These are phyloP conservation scores for Pistacia atlantica DNA, from an alignment of 345 rosid species.

Conservation along the genomic window DNA sequence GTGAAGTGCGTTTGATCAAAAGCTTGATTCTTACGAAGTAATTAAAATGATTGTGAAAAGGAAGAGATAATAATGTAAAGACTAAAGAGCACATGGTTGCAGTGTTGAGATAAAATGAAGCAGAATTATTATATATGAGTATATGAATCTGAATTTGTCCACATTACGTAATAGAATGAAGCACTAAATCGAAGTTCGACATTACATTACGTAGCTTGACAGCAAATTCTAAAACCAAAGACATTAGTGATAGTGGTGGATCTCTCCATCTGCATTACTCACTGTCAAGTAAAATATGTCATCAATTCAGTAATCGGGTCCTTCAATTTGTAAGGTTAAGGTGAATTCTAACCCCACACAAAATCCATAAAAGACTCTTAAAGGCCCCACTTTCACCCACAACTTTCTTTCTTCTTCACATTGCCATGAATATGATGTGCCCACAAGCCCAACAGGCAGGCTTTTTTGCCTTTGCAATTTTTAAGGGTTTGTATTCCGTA, in stretches of 20 bases:
- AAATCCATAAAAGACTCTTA: conserved; percentile 1
- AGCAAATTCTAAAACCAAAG: conserved; percentile 22
- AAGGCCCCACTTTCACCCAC: conserved; percentile 15
- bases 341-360: conserved; percentile 25
- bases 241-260: background rate
- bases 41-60: too few relatives aligned
- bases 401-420: background rate
- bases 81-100: too few relatives aligned
- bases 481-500: conserved; percentile 24
- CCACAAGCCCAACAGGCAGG: conserved; percentile 33
- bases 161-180: background rate
- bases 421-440: conserved; percentile 12
- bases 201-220: conserved; percentile 27
- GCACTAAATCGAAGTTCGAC: conserved; percentile 4
- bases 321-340: conserved; percentile 18
- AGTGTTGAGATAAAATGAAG: too few relatives aligned
- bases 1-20: too few relatives aligned
- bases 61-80: too few relatives aligned
- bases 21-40: too few relatives aligned
- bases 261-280: background rate
- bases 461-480: conserved; percentile 5
- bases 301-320: conserved; percentile 8
- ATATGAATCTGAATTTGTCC: conserved; percentile 10
- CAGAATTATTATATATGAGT: background rate
- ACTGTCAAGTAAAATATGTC: conserved; percentile 15